Percentiles rank a stretch among this genome's conserved stretches.
Conservation (phyloP, 2,329 filamentous ascomycete species). For the Dothideomycetes sp. region DNA sequence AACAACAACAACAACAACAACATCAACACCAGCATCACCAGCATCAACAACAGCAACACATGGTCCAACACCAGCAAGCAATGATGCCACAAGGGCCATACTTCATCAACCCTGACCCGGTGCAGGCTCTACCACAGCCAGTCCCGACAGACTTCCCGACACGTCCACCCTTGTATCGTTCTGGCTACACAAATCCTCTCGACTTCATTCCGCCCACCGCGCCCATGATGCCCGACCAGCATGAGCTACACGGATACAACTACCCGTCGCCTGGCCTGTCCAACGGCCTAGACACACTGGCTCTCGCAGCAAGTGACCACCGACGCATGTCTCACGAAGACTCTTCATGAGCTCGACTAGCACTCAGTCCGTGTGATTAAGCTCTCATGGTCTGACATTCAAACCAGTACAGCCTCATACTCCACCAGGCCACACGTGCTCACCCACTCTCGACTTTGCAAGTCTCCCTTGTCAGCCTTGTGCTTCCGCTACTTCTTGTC, state of each 20-base stretch:
- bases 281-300: conserved; percentile 26
- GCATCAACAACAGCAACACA: conserved; percentile 9
- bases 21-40: conserved; percentile 12
- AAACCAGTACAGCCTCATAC: no score
- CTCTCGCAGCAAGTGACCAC: conserved; percentile 23
- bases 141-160: conserved; percentile 18
- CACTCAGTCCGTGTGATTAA: not conserved
- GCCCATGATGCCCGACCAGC: conserved; percentile 18
- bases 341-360: conserved; percentile 7
- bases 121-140: conserved; percentile 21
- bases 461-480: not conserved
- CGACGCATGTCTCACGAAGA: conserved; percentile 21
- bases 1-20: conserved; percentile 12
- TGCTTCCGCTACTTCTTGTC: not conserved
- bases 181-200: conserved; percentile 20
- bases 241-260: conserved; percentile 20
- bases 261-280: conserved; percentile 27
- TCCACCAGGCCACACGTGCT: not conserved
- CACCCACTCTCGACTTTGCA: not conserved
- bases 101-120: conserved; percentile 22
- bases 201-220: conserved; percentile 21
- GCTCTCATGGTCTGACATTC: no score
- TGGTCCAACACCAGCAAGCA: conserved; percentile 13
- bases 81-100: conserved; percentile 19
- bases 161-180: conserved; percentile 22